A percentile compares a stretch with the other conserved stretches of the same genome.
phyloP scores from a whole-genome alignment of 208 protist species.

The Tritrichomonas musculus region DNA sequence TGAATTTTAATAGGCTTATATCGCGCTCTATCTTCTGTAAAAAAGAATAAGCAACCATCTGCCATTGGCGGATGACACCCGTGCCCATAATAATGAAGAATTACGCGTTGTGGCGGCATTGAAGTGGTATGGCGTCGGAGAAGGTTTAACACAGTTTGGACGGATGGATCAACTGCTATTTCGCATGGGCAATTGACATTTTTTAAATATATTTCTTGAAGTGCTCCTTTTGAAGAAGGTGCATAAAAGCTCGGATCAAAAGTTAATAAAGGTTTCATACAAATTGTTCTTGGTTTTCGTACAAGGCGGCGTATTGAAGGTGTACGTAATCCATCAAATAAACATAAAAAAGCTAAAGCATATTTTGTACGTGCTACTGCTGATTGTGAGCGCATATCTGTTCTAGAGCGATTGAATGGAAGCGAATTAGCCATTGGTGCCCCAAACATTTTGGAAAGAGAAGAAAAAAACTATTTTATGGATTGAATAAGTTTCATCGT shows the following conservation, averaged over 20 bases:
- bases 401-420: too few species aligned
- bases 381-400: too few species aligned
- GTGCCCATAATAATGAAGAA: slow-evolving; percentile 30
- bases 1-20: slow-evolving; percentile 30
- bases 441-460: too few species aligned
- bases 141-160: background rate
- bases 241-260: slow-evolving; percentile 21
- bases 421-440: too few species aligned
- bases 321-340: slow-evolving; percentile 14
- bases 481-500: too few species aligned
- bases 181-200: background rate
- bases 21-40: background rate
- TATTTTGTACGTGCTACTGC: too few species aligned
- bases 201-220: background rate
- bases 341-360: background rate
- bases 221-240: background rate
- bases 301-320: slow-evolving; percentile 8
- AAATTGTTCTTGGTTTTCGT: slow-evolving; percentile 1
- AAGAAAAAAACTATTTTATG: too few species aligned
- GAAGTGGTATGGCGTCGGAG: background rate
- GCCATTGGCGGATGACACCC: background rate
- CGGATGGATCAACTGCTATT: background rate
- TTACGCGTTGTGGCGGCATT: background rate
- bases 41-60: background rate
- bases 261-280: background rate